Evolutionary conservation across 805 yeast species (phyloP).

Genomic region (Pichia pseudocactophila): DNA sequence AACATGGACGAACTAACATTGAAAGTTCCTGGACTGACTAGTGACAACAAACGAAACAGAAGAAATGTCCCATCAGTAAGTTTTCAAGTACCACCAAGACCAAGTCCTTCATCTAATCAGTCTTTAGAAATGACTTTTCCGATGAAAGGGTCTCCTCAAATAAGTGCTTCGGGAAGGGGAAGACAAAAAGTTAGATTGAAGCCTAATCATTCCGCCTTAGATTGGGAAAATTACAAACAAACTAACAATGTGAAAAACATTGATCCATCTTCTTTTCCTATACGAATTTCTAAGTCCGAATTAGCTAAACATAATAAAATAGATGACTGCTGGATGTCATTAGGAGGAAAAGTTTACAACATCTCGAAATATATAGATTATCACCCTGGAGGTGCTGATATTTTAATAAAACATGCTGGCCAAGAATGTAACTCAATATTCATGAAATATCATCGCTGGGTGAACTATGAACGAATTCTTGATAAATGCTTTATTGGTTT

Average conservation of each 20-base stretch:
- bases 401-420: constrained; percentile 74
- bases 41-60: too few relatives aligned
- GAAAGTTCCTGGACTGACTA: too few relatives aligned
- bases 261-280: constrained; percentile 38
- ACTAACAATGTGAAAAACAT: constrained; percentile 47
- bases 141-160: constrained; percentile 15
- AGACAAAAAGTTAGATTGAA: constrained; percentile 52
- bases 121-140: constrained; percentile 10
- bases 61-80: too few relatives aligned
- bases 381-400: constrained; percentile 90
- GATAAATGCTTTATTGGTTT: constrained; percentile 73
- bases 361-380: constrained; percentile 74
- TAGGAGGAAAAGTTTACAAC: constrained; percentile 76
- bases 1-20: too few relatives aligned
- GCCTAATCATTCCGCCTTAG: constrained; percentile 81
- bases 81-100: not conserved
- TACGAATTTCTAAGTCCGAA: constrained; percentile 48
- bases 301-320: constrained; percentile 38
- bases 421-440: constrained; percentile 72
- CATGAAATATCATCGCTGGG: constrained; percentile 62
- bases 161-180: constrained; percentile 7
- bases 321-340: constrained; percentile 81
- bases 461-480: constrained; percentile 73
- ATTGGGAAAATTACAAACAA: constrained; percentile 63
- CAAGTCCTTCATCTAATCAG: not conserved